phyloP scores from a whole-genome alignment of 2,329 filamentous ascomycete species.

The Alternaria longipes region DNA sequence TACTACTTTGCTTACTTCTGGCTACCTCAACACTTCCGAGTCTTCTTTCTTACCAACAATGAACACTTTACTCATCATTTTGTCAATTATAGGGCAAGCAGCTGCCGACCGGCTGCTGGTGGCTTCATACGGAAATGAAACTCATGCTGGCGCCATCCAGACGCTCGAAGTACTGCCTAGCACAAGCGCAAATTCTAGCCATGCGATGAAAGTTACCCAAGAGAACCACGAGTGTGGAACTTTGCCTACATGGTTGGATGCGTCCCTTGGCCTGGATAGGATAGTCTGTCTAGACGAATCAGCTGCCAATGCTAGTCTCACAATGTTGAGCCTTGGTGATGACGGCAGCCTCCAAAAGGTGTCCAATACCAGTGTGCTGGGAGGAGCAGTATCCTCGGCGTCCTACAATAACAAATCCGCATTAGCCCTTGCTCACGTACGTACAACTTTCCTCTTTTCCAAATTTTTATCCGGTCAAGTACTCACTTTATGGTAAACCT shows the following conservation, averaged over 20 bases:
- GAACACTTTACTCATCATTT: constrained; percentile 22
- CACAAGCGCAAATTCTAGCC: constrained; percentile 12
- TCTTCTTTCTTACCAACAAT: constrained; percentile 1
- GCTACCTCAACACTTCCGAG: background rate
- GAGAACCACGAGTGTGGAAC: constrained; percentile 60
- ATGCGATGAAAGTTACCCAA: constrained; percentile 54
- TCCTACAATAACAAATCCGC: constrained; percentile 53
- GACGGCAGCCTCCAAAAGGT: constrained; percentile 53
- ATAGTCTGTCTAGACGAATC: constrained; percentile 71
- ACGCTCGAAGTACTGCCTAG: constrained; percentile 42
- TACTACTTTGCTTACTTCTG: background rate
- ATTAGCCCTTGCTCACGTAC: constrained; percentile 47
- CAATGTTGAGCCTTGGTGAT: constrained; percentile 11
- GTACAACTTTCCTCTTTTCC: background rate
- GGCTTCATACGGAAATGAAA: constrained; percentile 51
- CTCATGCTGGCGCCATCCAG: constrained; percentile 51
- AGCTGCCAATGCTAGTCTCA: constrained; percentile 58
- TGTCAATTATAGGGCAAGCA: constrained; percentile 20
- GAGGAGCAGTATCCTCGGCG: constrained; percentile 54
- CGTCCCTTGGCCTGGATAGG: constrained; percentile 59
- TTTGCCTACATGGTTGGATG: constrained; percentile 69
- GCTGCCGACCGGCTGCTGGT: constrained; percentile 49
- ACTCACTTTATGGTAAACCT: background rate
- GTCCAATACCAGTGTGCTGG: constrained; percentile 46
- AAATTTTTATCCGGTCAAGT: background rate